These are phyloP conservation scores for Cubamyces sp. DNA, from an alignment of 768 basidiomycete species.

Conservation along the genomic window DNA sequence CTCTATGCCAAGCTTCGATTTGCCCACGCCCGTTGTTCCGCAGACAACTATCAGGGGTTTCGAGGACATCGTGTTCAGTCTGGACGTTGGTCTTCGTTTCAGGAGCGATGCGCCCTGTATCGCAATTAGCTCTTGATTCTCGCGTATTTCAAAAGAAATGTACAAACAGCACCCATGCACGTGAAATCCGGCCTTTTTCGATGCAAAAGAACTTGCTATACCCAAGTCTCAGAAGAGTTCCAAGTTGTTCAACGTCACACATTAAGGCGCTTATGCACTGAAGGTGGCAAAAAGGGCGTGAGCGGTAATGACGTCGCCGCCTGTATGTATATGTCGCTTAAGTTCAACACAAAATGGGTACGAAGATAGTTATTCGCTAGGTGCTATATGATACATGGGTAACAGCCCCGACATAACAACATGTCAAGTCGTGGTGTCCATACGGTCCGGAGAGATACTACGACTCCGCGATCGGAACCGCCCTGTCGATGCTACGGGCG, in stretches of 20 bases:
- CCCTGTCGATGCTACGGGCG: slow-evolving; percentile 14
- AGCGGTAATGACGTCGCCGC: not conserved
- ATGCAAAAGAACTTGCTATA: too few species aligned
- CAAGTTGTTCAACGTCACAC: too few species aligned
- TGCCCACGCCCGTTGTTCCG: slow-evolving; percentile 96
- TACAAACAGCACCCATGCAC: not conserved
- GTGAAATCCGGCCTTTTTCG: too few species aligned
- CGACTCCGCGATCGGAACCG: slow-evolving; percentile 40
- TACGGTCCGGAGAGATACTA: slow-evolving; percentile 46
- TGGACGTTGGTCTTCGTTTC: not conserved
- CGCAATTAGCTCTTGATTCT: slow-evolving; percentile 38
- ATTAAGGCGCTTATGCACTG: too few species aligned
- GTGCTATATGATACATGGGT: too few species aligned
- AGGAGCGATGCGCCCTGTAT: slow-evolving; percentile 10
- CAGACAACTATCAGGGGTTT: slow-evolving; percentile 82
- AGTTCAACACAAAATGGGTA: too few species aligned
- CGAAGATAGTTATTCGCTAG: too few species aligned
- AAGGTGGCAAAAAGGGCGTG: too few species aligned
- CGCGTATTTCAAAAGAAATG: not conserved
- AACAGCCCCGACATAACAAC: slow-evolving; percentile 17
- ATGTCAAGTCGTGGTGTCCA: slow-evolving; percentile 29
- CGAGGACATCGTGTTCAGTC: slow-evolving; percentile 41
- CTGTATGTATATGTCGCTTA: too few species aligned
- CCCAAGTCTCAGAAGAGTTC: too few species aligned
- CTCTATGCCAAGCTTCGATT: slow-evolving; percentile 89